Evolutionary conservation across 2,329 filamentous ascomycete species (phyloP).

Genomic region (Colletotrichum camelliae): DNA sequence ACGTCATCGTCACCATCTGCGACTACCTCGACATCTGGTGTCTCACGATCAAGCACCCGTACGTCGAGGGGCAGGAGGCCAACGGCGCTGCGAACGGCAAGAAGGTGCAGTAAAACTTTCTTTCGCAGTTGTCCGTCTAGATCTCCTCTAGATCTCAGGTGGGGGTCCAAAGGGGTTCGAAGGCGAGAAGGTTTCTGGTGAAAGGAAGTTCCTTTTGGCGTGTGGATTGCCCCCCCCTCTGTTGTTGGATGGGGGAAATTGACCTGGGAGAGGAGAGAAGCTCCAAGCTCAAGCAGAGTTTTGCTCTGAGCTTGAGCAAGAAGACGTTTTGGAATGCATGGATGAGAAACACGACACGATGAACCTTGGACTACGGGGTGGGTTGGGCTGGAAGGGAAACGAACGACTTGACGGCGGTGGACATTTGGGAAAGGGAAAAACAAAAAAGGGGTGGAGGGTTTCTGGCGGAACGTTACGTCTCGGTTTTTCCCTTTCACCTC

Average conservation of each 20-base stretch:
- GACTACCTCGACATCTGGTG: slow-evolving; percentile 99
- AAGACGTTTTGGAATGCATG: background rate
- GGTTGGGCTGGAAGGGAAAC: background rate
- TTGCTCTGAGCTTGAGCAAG: background rate
- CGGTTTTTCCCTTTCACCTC: background rate
- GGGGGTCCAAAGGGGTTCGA: background rate
- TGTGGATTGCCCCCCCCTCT: background rate
- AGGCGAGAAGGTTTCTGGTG: background rate
- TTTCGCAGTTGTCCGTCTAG: background rate
- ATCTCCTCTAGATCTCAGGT: background rate
- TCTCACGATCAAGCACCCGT: slow-evolving; percentile 90
- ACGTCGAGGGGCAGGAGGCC: slow-evolving; percentile 46
- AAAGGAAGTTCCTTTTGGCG: background rate
- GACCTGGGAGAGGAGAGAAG: background rate
- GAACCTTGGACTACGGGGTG: background rate
- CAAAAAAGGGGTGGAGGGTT: background rate
- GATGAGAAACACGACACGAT: background rate
- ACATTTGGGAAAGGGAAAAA: background rate
- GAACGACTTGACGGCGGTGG: background rate
- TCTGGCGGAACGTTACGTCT: background rate
- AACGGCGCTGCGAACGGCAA: slow-evolving; percentile 40
- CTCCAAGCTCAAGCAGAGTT: background rate
- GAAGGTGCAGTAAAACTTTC: slow-evolving; percentile 38
- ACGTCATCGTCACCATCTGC: slow-evolving; percentile 97
- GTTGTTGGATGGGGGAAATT: background rate